A percentile compares a stretch with the other conserved stretches of the same genome.
Conservation (phyloP, 768 basidiomycete genomes). For the Rhodotorula paludigena region DNA sequence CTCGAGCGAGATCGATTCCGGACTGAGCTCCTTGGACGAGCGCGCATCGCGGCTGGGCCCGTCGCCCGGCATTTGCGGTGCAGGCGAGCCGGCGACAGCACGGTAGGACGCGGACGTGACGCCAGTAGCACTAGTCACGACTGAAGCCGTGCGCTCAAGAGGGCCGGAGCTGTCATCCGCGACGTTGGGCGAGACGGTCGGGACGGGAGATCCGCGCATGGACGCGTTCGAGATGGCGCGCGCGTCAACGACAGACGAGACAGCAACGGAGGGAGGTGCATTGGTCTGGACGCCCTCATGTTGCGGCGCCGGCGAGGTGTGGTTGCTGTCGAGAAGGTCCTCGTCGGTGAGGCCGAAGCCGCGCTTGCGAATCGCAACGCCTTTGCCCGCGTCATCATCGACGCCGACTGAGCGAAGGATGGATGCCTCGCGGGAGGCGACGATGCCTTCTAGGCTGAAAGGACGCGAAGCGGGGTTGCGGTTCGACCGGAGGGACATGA, state of each 20-base stretch:
- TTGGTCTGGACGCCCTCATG: neutral
- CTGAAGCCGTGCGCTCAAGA: too few species aligned
- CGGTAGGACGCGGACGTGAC: neutral
- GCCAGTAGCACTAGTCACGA: neutral
- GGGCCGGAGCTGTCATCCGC: too few species aligned
- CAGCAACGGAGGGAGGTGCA: too few species aligned
- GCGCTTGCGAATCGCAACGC: neutral
- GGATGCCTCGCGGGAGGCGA: too few species aligned
- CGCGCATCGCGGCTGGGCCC: neutral
- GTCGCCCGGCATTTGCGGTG: neutral
- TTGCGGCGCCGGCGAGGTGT: neutral
- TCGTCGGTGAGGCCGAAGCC: slow-evolving; percentile 17
- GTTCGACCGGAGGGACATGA: too few species aligned
- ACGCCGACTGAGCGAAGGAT: too few species aligned
- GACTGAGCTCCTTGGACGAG: neutral
- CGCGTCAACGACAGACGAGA: neutral
- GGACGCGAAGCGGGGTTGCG: too few species aligned
- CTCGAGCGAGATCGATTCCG: neutral
- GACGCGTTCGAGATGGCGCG: too few species aligned
- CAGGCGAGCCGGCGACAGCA: neutral
- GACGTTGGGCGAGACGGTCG: too few species aligned
- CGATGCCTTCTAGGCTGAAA: too few species aligned
- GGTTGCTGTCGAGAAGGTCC: neutral
- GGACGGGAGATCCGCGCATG: too few species aligned
- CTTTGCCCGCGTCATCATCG: neutral